Evolutionary conservation across 1,284 basidiomycete genomes (phyloP).

Genomic region (Ustilago vetiveriae): DNA sequence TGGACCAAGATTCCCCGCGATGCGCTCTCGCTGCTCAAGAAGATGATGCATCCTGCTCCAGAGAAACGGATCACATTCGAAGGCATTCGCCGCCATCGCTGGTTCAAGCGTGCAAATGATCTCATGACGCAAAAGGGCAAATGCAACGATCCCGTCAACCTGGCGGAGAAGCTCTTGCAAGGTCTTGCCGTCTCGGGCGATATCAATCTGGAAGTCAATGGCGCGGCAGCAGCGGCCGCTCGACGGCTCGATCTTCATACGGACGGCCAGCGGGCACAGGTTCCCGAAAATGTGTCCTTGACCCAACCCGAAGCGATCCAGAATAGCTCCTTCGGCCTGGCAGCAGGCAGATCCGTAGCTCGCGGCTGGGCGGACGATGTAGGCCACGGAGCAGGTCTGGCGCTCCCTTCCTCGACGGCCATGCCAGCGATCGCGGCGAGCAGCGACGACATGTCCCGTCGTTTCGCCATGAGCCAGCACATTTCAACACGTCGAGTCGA

Average conservation of each 20-base stretch:
- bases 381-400: constrained; percentile 17
- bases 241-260: constrained; percentile 56
- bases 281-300: constrained; percentile 63
- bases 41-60: constrained; percentile 63
- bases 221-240: constrained; percentile 24
- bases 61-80: constrained; percentile 53
- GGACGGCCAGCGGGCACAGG: constrained; percentile 60
- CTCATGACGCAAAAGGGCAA: constrained; percentile 57
- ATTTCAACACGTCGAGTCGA: constrained; percentile 42
- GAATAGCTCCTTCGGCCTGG: constrained; percentile 36
- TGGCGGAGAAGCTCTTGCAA: constrained; percentile 65
- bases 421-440: constrained; percentile 39
- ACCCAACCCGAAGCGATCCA: constrained; percentile 64
- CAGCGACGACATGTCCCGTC: constrained; percentile 43
- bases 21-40: constrained; percentile 69
- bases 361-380: constrained; percentile 27
- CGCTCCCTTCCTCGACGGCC: constrained; percentile 52
- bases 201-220: constrained; percentile 46
- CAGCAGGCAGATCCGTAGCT: constrained; percentile 21
- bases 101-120: constrained; percentile 61
- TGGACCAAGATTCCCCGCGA: constrained; percentile 79
- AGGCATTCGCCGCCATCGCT: constrained; percentile 63
- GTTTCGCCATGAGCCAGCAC: constrained; percentile 55
- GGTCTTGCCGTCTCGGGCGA: constrained; percentile 64
- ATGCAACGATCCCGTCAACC: constrained; percentile 62